These are phyloP conservation scores for Dimocarpus longan DNA, from an alignment of 345 rosid genomes.

Conservation along the genomic window DNA sequence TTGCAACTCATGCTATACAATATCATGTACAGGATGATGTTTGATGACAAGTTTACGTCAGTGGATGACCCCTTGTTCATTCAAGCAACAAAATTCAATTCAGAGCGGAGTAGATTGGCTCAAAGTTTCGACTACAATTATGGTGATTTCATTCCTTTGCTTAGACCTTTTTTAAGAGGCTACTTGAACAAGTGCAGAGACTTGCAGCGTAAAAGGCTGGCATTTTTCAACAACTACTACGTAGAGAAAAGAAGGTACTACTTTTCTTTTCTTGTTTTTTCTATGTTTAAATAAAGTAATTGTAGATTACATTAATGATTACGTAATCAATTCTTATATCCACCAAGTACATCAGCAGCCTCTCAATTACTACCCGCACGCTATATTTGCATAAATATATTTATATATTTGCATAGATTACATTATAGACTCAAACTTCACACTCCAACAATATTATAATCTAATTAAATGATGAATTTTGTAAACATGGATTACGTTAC, in stretches of 20 bases:
- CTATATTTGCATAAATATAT: too few species aligned
- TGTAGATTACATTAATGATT: too few species aligned
- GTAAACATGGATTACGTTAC: too few species aligned
- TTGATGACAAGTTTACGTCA: constrained; percentile 51
- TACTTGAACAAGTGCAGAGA: constrained; percentile 65
- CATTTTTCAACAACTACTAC: constrained; percentile 53
- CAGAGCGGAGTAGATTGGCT: constrained; percentile 61
- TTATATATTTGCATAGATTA: too few species aligned
- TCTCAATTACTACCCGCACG: too few species aligned
- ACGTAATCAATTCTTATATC: too few species aligned
- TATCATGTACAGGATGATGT: constrained; percentile 73
- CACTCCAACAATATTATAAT: too few species aligned
- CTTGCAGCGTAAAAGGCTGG: constrained; percentile 55
- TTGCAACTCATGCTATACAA: constrained; percentile 67
- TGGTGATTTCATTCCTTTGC: constrained; percentile 68
- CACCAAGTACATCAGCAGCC: too few species aligned
- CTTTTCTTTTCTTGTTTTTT: not conserved
- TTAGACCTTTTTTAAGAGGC: constrained; percentile 60
- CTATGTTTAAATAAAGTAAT: not conserved
- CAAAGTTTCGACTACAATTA: constrained; percentile 69
- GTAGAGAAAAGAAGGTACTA: constrained; percentile 49
- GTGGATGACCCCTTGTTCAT: constrained; percentile 51
- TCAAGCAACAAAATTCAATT: constrained; percentile 56
- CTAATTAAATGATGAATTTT: too few species aligned
- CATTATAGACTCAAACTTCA: too few species aligned